Evolutionary conservation across 148 eudicot species (phyloP).

Genomic region (Pharnaceum exiguum): DNA sequence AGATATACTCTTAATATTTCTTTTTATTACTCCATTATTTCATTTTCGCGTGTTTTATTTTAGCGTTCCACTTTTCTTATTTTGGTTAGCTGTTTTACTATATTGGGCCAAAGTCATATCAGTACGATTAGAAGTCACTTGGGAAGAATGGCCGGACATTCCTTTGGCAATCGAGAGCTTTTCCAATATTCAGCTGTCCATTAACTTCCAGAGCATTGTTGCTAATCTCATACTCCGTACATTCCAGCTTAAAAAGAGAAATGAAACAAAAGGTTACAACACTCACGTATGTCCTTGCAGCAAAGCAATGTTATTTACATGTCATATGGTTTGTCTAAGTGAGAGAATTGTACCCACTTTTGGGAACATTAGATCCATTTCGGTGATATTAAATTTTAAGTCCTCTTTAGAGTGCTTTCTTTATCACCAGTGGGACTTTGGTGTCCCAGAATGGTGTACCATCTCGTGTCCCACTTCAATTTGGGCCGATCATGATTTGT

Average conservation of each 20-base stretch:
- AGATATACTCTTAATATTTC: too few relatives aligned
- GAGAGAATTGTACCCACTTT: slow-evolving; percentile 48
- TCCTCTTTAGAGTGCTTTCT: slow-evolving; percentile 15
- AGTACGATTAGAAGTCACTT: slow-evolving; percentile 20
- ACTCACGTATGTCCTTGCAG: background rate
- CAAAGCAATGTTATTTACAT: slow-evolving; percentile 13
- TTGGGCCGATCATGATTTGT: background rate
- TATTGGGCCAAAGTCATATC: slow-evolving; percentile 12
- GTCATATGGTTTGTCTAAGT: slow-evolving; percentile 34
- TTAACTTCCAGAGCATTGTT: slow-evolving; percentile 1
- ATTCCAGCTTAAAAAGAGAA: background rate
- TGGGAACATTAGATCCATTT: slow-evolving; percentile 44
- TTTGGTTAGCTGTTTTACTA: too few relatives aligned
- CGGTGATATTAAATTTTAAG: slow-evolving; percentile 17
- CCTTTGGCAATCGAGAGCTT: slow-evolving; percentile 3
- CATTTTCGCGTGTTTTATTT: too few relatives aligned
- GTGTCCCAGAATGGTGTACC: slow-evolving; percentile 10
- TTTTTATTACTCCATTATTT: too few relatives aligned
- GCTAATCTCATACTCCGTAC: background rate
- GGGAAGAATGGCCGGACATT: slow-evolving; percentile 19
- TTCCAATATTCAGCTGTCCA: slow-evolving; percentile 1
- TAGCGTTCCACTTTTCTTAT: too few relatives aligned
- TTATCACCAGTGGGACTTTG: slow-evolving; percentile 14
- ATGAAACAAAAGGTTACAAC: background rate
- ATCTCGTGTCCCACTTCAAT: background rate